Evolutionary conservation across 805 yeast species (phyloP), one percentile per base, ranked within the genome.

Genomic region (Cyberlindnera bimundalis): DNA sequence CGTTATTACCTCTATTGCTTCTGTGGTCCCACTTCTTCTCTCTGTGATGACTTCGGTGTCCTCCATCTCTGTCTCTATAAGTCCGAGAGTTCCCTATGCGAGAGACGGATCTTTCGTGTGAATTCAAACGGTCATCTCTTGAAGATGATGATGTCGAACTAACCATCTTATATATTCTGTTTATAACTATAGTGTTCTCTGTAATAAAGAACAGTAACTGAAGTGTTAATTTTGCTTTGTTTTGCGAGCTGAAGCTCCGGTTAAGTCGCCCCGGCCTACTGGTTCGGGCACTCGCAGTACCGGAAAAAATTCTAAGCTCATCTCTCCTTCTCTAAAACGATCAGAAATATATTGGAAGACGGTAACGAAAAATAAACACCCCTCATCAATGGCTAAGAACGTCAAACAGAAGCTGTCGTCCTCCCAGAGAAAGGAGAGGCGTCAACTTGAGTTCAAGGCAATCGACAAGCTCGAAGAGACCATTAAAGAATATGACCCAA

Each of bases 401-500:
- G 37, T 21, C 18, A 53, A 45, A 15, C 66, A 48, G 39, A 41
- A 39, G 21, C 37, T 55, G n/a, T 57, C 61, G 2, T 59, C 62
- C 2, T 36, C 59, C 7, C 62, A 64, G 41, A 68, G 74, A 52
- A 67, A 66, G 42, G 65, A 61, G 11, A 37, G 40, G 12, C 70
- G 72, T 46, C 47, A 55, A 31, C 60, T 49, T 40, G 74, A 70
- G 34, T 49, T 55, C 23, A 63, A 62, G 12, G 56, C 58, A 18
- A 53, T 72, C n/a, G 50, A 64, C 26, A 61, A 59, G 4, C 62
- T 87, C n/a, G 73, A 74, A 44, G 58, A 67, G 16, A 65, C 68
- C 44, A 73, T 83, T 29, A 67, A 74, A 17, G 79, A 74, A 31
- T 77, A 72, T 51, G 85, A 81, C 47, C 66, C 73, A 2, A 59